Percentiles rank a stretch among this genome's conserved stretches.
Evolutionary conservation across 1,284 basidiomycete species (phyloP).

Genomic region (Phenoliferia sp.): DNA sequence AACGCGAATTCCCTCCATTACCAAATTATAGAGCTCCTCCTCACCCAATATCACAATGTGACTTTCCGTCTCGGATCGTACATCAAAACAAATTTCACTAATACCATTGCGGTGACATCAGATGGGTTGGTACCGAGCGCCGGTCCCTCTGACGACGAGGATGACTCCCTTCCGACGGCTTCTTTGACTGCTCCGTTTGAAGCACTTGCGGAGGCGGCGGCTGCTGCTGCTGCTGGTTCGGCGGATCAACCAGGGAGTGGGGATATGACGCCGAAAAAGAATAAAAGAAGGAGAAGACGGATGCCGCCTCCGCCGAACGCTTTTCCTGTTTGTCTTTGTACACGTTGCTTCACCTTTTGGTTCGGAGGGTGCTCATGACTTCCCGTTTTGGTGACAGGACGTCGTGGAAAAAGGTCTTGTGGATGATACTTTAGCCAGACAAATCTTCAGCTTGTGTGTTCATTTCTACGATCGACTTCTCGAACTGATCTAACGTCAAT

Average conservation of each 20-base stretch:
- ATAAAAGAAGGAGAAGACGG: slow-evolving; percentile 4
- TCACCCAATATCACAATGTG: slow-evolving; percentile 15
- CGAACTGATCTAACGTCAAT: too few relatives aligned
- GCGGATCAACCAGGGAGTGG: not conserved
- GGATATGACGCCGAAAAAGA: not conserved
- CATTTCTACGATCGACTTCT: not conserved
- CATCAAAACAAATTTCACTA: not conserved
- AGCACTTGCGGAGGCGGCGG: slow-evolving; percentile 14
- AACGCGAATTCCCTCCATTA: slow-evolving; percentile 5
- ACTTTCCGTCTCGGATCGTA: not conserved
- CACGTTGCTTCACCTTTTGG: not conserved
- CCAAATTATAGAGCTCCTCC: slow-evolving; percentile 14
- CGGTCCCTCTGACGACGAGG: slow-evolving; percentile 9
- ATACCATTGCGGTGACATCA: not conserved
- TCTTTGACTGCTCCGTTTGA: slow-evolving; percentile 17
- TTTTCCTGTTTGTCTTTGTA: not conserved
- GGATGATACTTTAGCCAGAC: not conserved
- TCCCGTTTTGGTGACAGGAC: not conserved
- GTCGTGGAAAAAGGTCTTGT: slow-evolving; percentile 10
- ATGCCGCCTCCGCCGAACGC: slow-evolving; percentile 13
- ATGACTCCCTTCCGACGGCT: slow-evolving; percentile 6
- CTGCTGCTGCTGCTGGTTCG: slow-evolving; percentile 3
- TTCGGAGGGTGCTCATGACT: not conserved
- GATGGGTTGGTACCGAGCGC: slow-evolving; percentile 9
- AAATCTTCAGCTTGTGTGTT: slow-evolving; percentile 5